These are phyloP conservation scores for Coprinopsis cinerea DNA, from an alignment of 768 basidiomycete species.

Conservation along the genomic window DNA sequence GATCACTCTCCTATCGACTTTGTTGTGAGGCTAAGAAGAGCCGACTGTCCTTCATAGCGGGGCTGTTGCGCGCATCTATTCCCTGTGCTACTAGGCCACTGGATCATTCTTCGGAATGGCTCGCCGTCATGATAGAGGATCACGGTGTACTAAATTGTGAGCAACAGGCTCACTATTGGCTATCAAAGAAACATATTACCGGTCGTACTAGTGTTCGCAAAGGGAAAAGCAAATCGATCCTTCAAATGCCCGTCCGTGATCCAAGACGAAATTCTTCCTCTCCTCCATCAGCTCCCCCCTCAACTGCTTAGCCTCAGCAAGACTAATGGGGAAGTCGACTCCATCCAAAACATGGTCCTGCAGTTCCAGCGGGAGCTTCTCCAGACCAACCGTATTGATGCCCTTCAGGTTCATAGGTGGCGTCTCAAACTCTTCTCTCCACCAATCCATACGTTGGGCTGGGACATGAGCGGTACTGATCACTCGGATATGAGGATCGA, in stretches of 20 bases:
- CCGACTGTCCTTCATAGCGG: too few relatives aligned
- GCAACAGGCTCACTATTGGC: too few relatives aligned
- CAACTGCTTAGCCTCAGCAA: constrained; percentile 24
- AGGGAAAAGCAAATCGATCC: neutral
- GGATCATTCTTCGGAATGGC: too few relatives aligned
- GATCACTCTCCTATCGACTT: too few relatives aligned
- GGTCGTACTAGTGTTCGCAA: constrained; percentile 1
- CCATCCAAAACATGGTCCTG: constrained; percentile 17
- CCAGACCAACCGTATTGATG: too few relatives aligned
- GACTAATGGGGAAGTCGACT: constrained; percentile 22
- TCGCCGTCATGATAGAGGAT: too few relatives aligned
- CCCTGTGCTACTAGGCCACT: too few relatives aligned
- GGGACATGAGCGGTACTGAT: constrained; percentile 23
- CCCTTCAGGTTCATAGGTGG: neutral
- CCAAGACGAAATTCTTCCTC: constrained; percentile 19
- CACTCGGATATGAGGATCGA: constrained; percentile 25
- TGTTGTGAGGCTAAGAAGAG: too few relatives aligned
- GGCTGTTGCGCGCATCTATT: too few relatives aligned
- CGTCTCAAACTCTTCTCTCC: constrained; percentile 15
- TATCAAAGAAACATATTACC: too few relatives aligned
- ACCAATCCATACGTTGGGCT: constrained; percentile 24
- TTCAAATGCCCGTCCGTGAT: neutral
- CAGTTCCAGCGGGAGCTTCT: constrained; percentile 23
- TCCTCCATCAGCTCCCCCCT: constrained; percentile 28
- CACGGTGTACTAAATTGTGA: too few relatives aligned